Evolutionary conservation across 108 stramenopile genomes (phyloP), one percentile per base, ranked within the genome.

Genomic region (Skeletonema tropicum): DNA sequence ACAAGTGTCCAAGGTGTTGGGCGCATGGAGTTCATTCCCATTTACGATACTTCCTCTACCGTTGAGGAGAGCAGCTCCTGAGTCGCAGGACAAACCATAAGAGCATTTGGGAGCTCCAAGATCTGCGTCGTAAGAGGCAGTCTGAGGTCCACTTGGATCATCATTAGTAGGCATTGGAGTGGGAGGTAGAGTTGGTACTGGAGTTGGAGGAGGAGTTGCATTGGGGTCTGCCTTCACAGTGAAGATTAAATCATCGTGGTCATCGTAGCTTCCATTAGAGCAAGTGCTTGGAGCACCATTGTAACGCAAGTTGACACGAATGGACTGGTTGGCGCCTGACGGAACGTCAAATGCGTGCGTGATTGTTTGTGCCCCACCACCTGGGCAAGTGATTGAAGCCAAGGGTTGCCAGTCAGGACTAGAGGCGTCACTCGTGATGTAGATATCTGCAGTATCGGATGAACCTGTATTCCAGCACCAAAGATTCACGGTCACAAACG

Each of bases 181-280:
- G 26, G 26, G 26, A 29, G 26, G 26, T 29, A 29, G 26, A 29
- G 26, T 29, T 29, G 26, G 26, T 29, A 2, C 26, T 29, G 26
- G 26, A 2, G 26, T 29, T 29, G 32, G n/a, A 0, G 69, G 58
- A 14, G 69, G 58, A 17, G 36, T 59, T 38, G 23, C 10, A 9
- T 33, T 15, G 68, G 9, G 31, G 55, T 17, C 4, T 58, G 36
- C 26, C 45, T 66, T 36, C 21, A 35, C 31, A 1, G 63, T n/a
- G 31, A 64, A 70, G 10, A 70, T 55, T 15, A 70, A 45, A 42
- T 70, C 70, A 55, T 70, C 70, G 14, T 70, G 70, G 30, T 70
- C 70, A 25, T 70, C 35, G 6, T 60, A 70, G 11, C 14, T 14
- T 6, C 70, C 66, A 49, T 2, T 5, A 15, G 48, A 46, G 49